Percentiles rank a stretch among this genome's conserved stretches.
Conservation (phyloP, 768 basidiomycete species). For the Coprinopsis marcescibilis region DNA sequence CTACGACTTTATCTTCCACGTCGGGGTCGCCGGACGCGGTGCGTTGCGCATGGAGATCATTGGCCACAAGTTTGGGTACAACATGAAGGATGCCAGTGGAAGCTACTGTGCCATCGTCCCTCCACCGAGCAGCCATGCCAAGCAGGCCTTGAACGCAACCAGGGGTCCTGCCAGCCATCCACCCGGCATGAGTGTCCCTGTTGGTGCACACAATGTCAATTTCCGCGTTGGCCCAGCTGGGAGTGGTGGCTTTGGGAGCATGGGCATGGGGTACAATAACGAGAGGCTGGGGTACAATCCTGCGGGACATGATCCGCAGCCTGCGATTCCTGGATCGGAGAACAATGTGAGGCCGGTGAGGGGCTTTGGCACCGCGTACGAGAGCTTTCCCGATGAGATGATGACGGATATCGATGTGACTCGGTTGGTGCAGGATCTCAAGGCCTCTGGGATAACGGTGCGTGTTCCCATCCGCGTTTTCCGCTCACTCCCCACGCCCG, state of each 20-base stretch:
- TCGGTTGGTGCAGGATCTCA: constrained; percentile 50
- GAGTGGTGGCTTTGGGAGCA: constrained; percentile 25
- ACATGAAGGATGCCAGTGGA: constrained; percentile 59
- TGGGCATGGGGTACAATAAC: constrained; percentile 35
- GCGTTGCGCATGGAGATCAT: constrained; percentile 56
- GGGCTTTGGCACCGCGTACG: constrained; percentile 45
- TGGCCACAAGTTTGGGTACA: constrained; percentile 65
- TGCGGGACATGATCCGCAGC: constrained; percentile 10
- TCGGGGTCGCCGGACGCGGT: constrained; percentile 63
- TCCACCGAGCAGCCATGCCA: constrained; percentile 31
- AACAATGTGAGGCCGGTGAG: constrained; percentile 28
- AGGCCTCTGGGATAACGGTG: constrained; percentile 45
- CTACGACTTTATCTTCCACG: constrained; percentile 67
- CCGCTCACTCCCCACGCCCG: neutral
- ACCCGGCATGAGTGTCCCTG: neutral
- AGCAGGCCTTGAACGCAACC: constrained; percentile 29
- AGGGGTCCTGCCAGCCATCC: constrained; percentile 5
- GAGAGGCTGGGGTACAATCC: constrained; percentile 27
- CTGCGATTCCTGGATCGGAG: constrained; percentile 10
- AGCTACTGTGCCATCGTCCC: constrained; percentile 48
- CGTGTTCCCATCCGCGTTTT: constrained; percentile 15
- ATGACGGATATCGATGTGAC: constrained; percentile 56
- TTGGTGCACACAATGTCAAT: neutral
- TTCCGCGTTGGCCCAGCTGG: constrained; percentile 9
- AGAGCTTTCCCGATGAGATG: constrained; percentile 49